Base-by-base conservation (phyloP, 2,329 filamentous ascomycete genomes). In the Neofusicoccum umdonicola region DNA sequence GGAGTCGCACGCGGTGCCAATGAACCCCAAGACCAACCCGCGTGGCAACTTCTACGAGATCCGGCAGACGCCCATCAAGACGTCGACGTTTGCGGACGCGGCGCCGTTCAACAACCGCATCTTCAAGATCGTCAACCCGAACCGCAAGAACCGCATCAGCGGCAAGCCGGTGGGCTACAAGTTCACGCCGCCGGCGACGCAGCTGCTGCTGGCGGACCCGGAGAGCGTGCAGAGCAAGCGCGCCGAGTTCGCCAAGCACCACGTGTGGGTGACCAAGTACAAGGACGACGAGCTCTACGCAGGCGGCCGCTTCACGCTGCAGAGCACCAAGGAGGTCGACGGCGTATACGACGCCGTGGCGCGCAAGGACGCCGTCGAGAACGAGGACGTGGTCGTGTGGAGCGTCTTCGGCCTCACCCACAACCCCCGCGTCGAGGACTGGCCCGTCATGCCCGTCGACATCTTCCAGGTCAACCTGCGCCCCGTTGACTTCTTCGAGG, bases 1-100 rank as follows among this genome's bases (percentile, higher is more conserved):
- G 70, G 85, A 87, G 71, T 83, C 83, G 0, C 78, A 82, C 41
- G 73, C 82, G 0, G 77, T 83, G 1, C 80, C 81, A 1, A 78
- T 79, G 70, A 80, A 86, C 67, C 77, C 82, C 0, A 72, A 80
- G 22, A 83, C 81, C 2, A 90, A 90, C 69, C 86, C 87, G 0
- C 78, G 82, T 44, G 87, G 88, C 34, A 88, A 88, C 71, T 82
- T 80, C 63, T 90, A 89, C 75, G 78, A 84, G 65, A 74, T 88
- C 50, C 76, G 79, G 17, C 82, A 85, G 56, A 79, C 77, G 0
- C 69, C 74, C 0, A 74, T 89, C 5, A 76, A 80, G 41, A 75
- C 74, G 47, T 80, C 84, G 1, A 70, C 77, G 4, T 80, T 81
- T 64, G 74, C 85, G 4, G 84, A 87, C 60, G 83, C 85, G 0